Evolutionary conservation across 441 rosid species (phyloP).

Genomic region (Capsella rubella): DNA sequence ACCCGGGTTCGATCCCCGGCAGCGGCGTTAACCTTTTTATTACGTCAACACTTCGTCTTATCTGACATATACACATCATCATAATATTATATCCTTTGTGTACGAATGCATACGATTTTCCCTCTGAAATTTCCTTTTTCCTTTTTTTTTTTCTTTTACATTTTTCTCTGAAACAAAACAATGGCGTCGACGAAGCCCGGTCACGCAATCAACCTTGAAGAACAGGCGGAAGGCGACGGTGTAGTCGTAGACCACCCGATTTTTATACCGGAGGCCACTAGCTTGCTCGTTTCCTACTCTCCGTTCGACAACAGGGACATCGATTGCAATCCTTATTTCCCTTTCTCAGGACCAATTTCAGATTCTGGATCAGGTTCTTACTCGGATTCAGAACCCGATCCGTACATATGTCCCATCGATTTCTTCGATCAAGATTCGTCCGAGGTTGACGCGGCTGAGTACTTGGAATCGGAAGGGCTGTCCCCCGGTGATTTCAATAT

Average conservation of each 20-base stretch:
- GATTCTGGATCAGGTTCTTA: constrained; percentile 38
- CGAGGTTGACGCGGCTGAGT: constrained; percentile 35
- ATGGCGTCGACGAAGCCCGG: constrained; percentile 49
- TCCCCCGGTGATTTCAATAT: constrained; percentile 37
- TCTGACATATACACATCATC: constrained; percentile 33
- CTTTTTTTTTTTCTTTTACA: background rate
- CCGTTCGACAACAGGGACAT: constrained; percentile 23
- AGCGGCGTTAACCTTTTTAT: constrained; percentile 51
- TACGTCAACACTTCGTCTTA: background rate
- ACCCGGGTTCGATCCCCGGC: constrained; percentile 99
- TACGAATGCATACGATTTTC: constrained; percentile 35
- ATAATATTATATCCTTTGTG: constrained; percentile 10
- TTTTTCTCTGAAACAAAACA: constrained; percentile 33
- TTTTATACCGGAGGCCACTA: constrained; percentile 13
- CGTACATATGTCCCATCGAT: constrained; percentile 22
- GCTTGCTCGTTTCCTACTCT: constrained; percentile 26
- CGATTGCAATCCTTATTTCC: constrained; percentile 45
- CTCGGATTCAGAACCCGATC: constrained; percentile 36
- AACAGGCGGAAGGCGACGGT: constrained; percentile 31
- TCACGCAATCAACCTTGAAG: constrained; percentile 26
- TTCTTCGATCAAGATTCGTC: constrained; percentile 40
- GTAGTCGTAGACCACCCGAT: background rate
- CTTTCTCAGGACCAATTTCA: constrained; percentile 39
- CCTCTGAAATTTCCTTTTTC: constrained; percentile 32
- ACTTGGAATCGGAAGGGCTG: constrained; percentile 31